phyloP scores from a whole-genome alignment of 2,329 filamentous ascomycete species.

The Aspergillus felis region DNA sequence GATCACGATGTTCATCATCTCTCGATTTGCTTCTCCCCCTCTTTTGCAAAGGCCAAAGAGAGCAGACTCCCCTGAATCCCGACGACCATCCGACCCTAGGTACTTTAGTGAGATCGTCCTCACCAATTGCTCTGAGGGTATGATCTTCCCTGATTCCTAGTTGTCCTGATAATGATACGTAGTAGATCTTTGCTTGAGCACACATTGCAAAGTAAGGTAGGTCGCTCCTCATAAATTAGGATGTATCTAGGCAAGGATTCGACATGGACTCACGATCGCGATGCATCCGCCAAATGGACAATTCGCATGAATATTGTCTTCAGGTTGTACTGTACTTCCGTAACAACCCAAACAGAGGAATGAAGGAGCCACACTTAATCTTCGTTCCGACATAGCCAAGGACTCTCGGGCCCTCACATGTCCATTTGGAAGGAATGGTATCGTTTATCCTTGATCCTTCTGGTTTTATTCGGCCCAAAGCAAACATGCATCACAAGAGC shows the following conservation, averaged over 20 bases:
- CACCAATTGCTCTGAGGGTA: background rate
- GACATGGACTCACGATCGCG: background rate
- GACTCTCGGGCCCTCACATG: background rate
- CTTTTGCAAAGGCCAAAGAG: background rate
- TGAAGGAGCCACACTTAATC: background rate
- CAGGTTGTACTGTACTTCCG: too few relatives aligned
- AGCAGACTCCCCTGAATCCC: background rate
- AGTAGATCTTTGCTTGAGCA: background rate
- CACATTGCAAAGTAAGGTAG: background rate
- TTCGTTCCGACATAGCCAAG: background rate
- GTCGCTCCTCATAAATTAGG: background rate
- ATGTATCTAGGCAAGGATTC: background rate
- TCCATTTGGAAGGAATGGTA: background rate
- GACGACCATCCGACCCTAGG: too few relatives aligned
- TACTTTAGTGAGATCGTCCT: background rate
- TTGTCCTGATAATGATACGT: background rate
- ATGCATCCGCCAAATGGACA: background rate
- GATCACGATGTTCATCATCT: background rate
- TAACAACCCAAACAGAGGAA: background rate
- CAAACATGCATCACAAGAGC: background rate
- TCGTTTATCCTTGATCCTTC: background rate
- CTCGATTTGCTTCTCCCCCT: background rate
- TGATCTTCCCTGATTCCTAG: background rate
- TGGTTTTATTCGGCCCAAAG: background rate
- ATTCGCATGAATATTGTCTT: too few relatives aligned